Evolutionary conservation across 371 early-diverging fungal species (phyloP).

Genomic region (Lichtheimia hyalospora): DNA sequence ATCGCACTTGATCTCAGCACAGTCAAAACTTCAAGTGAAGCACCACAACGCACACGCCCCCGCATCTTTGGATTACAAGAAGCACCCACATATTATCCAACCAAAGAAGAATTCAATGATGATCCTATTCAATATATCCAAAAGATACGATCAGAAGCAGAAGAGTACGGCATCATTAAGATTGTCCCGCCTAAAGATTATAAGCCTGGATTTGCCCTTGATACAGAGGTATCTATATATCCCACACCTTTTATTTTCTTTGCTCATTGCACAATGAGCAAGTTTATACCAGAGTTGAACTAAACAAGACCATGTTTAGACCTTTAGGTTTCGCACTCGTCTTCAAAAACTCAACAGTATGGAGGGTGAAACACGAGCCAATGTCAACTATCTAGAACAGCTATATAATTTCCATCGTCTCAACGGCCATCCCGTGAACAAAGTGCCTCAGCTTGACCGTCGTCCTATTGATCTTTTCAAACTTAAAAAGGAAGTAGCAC

Average conservation of each 20-base stretch:
- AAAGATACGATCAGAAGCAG: constrained; percentile 76
- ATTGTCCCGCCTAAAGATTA: constrained; percentile 89
- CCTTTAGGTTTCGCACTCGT: constrained; percentile 88
- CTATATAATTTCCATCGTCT: constrained; percentile 86
- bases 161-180: constrained; percentile 87
- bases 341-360: constrained; percentile 89
- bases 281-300: neutral
- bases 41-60: constrained; percentile 34
- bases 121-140: constrained; percentile 87
- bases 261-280: neutral
- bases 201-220: constrained; percentile 81
- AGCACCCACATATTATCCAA: constrained; percentile 85
- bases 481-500: constrained; percentile 81
- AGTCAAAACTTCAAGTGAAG: constrained; percentile 23
- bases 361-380: constrained; percentile 86
- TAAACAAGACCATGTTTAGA: constrained; percentile 47
- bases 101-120: constrained; percentile 72
- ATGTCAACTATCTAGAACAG: constrained; percentile 89
- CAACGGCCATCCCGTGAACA: constrained; percentile 68
- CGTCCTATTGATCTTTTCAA: constrained; percentile 85
- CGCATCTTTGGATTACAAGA: constrained; percentile 70
- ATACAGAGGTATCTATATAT: constrained; percentile 69
- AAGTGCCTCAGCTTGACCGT: constrained; percentile 81
- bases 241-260: neutral
- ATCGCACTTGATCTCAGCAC: constrained; percentile 18